A percentile compares a stretch with the other conserved stretches of the same genome.
Conservation (phyloP, 139 green algal genomes). For the Mesostigma viride region DNA sequence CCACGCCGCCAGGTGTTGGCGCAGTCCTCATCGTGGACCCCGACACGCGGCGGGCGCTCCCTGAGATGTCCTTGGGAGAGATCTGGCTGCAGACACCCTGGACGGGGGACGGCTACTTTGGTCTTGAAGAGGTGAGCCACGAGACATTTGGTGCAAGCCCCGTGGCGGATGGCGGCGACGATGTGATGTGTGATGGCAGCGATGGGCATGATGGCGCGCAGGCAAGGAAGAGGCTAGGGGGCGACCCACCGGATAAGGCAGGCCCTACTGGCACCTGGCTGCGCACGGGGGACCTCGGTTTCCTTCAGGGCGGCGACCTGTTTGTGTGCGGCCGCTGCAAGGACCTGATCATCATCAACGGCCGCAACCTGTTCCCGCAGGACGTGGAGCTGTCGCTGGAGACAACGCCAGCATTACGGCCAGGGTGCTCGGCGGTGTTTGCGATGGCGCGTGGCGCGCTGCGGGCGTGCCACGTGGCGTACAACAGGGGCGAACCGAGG, state of each 20-base stretch:
- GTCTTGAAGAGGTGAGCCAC: constrained; percentile 9
- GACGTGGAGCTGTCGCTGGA: too few relatives aligned
- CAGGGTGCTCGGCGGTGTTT: too few relatives aligned
- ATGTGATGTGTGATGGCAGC: neutral
- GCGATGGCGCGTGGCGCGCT: too few relatives aligned
- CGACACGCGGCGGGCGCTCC: constrained; percentile 3
- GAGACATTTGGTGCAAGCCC: too few relatives aligned
- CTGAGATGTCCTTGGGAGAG: constrained; percentile 9
- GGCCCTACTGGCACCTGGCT: constrained; percentile 11
- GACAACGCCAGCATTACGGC: too few relatives aligned
- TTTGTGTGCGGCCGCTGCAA: constrained; percentile 23
- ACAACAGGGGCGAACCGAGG: too few relatives aligned
- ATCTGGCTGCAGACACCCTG: constrained; percentile 13
- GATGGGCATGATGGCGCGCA: neutral
- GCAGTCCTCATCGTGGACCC: constrained; percentile 15
- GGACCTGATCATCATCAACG: constrained; percentile 29
- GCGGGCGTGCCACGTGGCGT: too few relatives aligned
- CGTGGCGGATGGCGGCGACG: too few relatives aligned
- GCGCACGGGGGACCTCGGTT: constrained; percentile 21
- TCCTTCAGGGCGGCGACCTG: constrained; percentile 11
- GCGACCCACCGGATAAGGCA: neutral
- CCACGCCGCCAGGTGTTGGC: constrained; percentile 6
- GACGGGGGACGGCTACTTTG: constrained; percentile 21
- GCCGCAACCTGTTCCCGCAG: too few relatives aligned
- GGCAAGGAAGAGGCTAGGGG: constrained; percentile 4